Conservation (phyloP, 495 filamentous ascomycete genomes). For the Aspergillus steynii region DNA sequence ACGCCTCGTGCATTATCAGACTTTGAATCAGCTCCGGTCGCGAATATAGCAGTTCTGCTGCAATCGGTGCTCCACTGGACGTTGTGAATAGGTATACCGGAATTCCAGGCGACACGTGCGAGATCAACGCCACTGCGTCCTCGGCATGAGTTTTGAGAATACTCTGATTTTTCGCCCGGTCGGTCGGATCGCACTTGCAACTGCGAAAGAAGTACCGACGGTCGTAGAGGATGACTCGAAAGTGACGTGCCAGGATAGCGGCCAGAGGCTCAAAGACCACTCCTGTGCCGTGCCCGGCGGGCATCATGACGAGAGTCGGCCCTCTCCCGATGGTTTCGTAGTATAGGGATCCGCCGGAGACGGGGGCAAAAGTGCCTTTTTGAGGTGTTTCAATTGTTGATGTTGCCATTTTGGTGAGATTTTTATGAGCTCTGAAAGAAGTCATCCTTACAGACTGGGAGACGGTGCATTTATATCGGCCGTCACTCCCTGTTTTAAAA, state of each 20-base stretch:
- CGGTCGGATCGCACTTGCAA: not conserved
- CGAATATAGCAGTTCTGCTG: not conserved
- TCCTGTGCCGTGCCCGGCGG: constrained; percentile 8
- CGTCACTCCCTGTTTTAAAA: no score
- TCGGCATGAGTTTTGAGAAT: not conserved
- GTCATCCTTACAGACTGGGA: no score
- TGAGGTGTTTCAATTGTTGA: not conserved
- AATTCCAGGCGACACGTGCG: not conserved
- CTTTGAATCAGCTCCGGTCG: not conserved
- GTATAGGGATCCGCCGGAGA: constrained; percentile 5
- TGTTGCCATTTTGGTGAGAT: not conserved
- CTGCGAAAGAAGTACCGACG: constrained; percentile 13
- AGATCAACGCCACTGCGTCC: not conserved
- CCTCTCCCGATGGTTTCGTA: constrained; percentile 13
- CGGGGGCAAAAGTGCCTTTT: not conserved
- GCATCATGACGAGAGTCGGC: constrained; percentile 11
- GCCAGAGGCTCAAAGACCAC: constrained; percentile 9
- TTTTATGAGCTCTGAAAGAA: no score
- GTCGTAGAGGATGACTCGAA: constrained; percentile 12
- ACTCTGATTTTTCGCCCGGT: not conserved
- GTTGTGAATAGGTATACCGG: not conserved
- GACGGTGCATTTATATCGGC: not conserved
- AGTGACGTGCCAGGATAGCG: constrained; percentile 3
- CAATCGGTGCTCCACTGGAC: not conserved
- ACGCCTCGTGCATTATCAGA: constrained; percentile 1